Conservation (phyloP, 1,284 basidiomycete genomes). For the Ustilago tritici region DNA sequence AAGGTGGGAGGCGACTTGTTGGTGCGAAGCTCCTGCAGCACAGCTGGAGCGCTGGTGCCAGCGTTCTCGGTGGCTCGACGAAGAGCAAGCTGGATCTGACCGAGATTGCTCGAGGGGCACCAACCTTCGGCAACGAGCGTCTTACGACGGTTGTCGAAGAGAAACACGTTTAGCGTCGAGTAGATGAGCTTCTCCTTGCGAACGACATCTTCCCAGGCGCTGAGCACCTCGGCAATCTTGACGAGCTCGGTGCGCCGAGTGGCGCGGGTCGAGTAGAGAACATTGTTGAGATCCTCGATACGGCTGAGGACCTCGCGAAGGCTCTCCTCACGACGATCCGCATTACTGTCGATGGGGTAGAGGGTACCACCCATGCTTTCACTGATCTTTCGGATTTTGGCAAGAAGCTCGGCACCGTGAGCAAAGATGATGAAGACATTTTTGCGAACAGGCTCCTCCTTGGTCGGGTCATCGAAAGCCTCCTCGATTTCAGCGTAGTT, state of each 20-base stretch:
- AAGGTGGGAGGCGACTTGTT: constrained; percentile 94
- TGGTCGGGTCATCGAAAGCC: constrained; percentile 87
- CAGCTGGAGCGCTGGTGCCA: constrained; percentile 89
- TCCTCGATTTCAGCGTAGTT: constrained; percentile 94
- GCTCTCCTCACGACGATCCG: constrained; percentile 89
- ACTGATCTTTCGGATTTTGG: constrained; percentile 97
- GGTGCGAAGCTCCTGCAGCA: constrained; percentile 89
- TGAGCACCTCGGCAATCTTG: constrained; percentile 85
- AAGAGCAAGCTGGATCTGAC: constrained; percentile 86
- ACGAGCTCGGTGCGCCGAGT: constrained; percentile 87
- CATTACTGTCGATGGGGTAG: constrained; percentile 94
- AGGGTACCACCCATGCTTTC: constrained; percentile 98
- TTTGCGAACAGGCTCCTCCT: constrained; percentile 75
- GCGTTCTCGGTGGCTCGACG: constrained; percentile 95
- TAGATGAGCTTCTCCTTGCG: constrained; percentile 93
- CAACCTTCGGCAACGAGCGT: constrained; percentile 97
- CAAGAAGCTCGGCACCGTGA: constrained; percentile 89
- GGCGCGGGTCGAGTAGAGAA: constrained; percentile 75
- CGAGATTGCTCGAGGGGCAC: constrained; percentile 92
- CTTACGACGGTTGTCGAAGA: constrained; percentile 91
- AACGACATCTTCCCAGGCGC: constrained; percentile 93
- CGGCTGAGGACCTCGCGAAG: constrained; percentile 88
- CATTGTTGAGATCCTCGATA: constrained; percentile 91
- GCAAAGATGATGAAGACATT: constrained; percentile 99
- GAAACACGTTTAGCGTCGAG: constrained; percentile 74